phyloP scores from a whole-genome alignment of 495 filamentous ascomycete genomes.

The Cudoniella acicularis region DNA sequence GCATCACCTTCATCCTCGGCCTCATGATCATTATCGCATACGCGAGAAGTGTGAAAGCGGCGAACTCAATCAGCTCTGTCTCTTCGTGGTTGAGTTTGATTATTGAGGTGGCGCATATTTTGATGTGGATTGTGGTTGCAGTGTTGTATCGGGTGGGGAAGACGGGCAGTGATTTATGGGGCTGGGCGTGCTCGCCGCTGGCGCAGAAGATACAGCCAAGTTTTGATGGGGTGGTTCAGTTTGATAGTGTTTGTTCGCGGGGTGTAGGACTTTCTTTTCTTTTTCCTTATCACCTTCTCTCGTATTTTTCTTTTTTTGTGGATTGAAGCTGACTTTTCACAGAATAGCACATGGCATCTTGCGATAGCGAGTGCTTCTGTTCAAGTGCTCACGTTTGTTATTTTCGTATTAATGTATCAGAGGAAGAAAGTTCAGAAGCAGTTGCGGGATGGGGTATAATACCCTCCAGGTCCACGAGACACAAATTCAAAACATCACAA shows the following conservation, averaged over 20 bases:
- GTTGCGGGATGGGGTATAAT: too few relatives aligned
- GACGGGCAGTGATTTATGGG: slow-evolving; percentile 18
- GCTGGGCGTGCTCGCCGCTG: slow-evolving; percentile 12
- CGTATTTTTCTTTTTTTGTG: background rate
- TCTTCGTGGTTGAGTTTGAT: background rate
- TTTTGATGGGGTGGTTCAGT: slow-evolving; percentile 13
- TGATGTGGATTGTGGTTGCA: slow-evolving; percentile 16
- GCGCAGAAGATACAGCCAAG: slow-evolving; percentile 7
- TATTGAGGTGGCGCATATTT: slow-evolving; percentile 7
- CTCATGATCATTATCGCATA: slow-evolving; percentile 5
- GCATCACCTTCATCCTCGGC: slow-evolving; percentile 8
- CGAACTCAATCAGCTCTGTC: slow-evolving; percentile 6
- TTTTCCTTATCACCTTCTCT: too few relatives aligned
- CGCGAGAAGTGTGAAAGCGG: background rate
- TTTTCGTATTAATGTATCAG: too few relatives aligned
- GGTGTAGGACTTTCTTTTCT: too few relatives aligned
- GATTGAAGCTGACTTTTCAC: background rate
- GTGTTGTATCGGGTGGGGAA: slow-evolving; percentile 11
- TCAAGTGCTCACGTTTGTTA: too few relatives aligned
- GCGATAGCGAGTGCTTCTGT: background rate
- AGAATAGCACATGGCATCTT: background rate
- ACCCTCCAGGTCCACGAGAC: too few relatives aligned
- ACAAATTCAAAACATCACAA: too few relatives aligned
- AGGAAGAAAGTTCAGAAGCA: too few relatives aligned
- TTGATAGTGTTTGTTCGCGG: slow-evolving; percentile 4